Conservation (phyloP, 2,329 filamentous ascomycete genomes). For the Fusarium sp. region DNA sequence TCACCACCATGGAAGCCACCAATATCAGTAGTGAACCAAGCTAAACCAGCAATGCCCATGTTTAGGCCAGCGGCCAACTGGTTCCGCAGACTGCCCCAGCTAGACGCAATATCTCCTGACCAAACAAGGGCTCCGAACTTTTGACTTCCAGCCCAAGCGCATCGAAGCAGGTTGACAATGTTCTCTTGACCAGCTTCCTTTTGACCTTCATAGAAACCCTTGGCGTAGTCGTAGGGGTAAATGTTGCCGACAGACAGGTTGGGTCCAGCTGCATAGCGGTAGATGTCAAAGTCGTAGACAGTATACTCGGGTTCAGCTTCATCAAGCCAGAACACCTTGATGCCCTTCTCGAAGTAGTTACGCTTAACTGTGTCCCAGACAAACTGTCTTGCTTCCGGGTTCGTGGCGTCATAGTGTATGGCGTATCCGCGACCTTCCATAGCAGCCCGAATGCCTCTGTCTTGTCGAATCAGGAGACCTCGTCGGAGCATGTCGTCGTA, state of each 20-base stretch:
- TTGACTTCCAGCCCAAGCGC: constrained; percentile 67
- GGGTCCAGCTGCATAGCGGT: constrained; percentile 54
- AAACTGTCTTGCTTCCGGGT: constrained; percentile 67
- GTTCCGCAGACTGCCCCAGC: constrained; percentile 69
- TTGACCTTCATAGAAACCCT: constrained; percentile 71
- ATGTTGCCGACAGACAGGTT: constrained; percentile 65
- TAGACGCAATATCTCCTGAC: constrained; percentile 75
- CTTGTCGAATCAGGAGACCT: constrained; percentile 69
- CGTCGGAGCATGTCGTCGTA: constrained; percentile 71
- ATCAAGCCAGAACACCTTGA: constrained; percentile 76
- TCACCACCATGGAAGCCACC: constrained; percentile 77
- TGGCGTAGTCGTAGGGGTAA: constrained; percentile 69
- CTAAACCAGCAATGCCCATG: constrained; percentile 72
- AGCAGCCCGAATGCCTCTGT: constrained; percentile 67
- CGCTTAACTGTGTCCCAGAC: constrained; percentile 69
- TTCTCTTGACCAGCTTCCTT: constrained; percentile 62
- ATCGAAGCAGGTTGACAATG: constrained; percentile 66
- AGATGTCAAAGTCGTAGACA: constrained; percentile 75
- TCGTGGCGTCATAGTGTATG: constrained; percentile 73
- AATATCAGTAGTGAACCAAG: constrained; percentile 79
- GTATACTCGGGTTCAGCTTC: constrained; percentile 76
- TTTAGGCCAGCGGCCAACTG: constrained; percentile 74
- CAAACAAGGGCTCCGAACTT: constrained; percentile 74
- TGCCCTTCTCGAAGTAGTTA: constrained; percentile 72
- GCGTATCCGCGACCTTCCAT: constrained; percentile 71